These are phyloP conservation scores for Phanerodontia chrysosporium DNA, from an alignment of 768 basidiomycete genomes.

Conservation along the genomic window DNA sequence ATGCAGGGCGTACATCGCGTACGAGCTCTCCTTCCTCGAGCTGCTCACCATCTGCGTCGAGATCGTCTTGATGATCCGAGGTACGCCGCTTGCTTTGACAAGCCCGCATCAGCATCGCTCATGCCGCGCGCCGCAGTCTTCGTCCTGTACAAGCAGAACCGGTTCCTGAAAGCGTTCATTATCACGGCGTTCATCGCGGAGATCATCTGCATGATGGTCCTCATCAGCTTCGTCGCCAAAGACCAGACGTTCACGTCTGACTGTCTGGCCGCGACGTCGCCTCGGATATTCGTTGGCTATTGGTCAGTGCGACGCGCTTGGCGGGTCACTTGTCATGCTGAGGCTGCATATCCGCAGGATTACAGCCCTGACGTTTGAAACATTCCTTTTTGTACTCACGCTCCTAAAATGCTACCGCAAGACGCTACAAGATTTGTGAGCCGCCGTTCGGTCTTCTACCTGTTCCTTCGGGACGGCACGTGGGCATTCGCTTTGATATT, in stretches of 20 bases:
- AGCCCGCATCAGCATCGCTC: not conserved
- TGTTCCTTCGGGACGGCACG: constrained; percentile 11
- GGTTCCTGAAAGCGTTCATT: not conserved
- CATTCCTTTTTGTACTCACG: constrained; percentile 7
- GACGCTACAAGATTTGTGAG: not conserved
- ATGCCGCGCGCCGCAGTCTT: not conserved
- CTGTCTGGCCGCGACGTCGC: constrained; percentile 1
- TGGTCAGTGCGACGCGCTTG: not conserved
- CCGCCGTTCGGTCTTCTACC: not conserved
- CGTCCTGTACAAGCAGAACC: constrained; percentile 10
- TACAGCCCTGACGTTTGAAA: constrained; percentile 6
- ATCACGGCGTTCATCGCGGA: constrained; percentile 3
- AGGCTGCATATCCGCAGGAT: not conserved
- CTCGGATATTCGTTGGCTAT: constrained; percentile 3
- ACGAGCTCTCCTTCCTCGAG: constrained; percentile 4
- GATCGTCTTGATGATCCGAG: constrained; percentile 4
- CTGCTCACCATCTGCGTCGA: constrained; percentile 8
- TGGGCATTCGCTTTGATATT: constrained; percentile 12
- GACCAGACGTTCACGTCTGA: constrained; percentile 2
- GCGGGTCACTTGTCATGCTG: not conserved
- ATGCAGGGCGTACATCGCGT: not conserved
- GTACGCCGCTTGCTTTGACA: not conserved
- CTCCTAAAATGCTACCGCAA: constrained; percentile 1
- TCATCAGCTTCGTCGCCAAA: not conserved
- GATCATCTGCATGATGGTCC: constrained; percentile 4